Conservation (phyloP, 2,329 filamentous ascomycete genomes). For the Zymoseptoria passerinii region DNA sequence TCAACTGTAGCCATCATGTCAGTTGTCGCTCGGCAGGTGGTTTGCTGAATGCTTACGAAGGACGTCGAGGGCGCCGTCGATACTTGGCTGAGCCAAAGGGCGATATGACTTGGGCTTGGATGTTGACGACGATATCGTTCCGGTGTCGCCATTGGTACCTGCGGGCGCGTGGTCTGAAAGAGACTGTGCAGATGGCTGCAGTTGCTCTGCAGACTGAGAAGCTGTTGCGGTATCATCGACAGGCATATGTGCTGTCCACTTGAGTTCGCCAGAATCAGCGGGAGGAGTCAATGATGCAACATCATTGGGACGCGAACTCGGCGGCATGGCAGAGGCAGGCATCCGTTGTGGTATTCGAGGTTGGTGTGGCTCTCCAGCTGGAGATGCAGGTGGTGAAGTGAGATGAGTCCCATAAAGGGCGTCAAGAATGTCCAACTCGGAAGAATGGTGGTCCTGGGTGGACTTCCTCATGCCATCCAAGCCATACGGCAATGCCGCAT, state of each 20-base stretch:
- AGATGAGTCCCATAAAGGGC: slow-evolving; percentile 2
- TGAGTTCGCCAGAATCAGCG: slow-evolving; percentile 34
- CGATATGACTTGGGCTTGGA: neutral
- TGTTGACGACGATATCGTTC: neutral
- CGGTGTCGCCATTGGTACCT: neutral
- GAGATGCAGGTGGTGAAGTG: neutral
- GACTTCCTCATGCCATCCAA: slow-evolving; percentile 3
- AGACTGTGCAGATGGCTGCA: neutral
- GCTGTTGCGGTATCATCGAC: neutral
- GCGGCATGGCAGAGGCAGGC: slow-evolving; percentile 19
- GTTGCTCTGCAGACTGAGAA: neutral
- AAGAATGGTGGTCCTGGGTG: neutral
- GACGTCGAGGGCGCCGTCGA: slow-evolving; percentile 22
- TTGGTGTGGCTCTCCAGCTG: neutral
- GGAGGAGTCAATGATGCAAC: slow-evolving; percentile 40
- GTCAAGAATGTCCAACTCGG: slow-evolving; percentile 7
- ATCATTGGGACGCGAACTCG: slow-evolving; percentile 25
- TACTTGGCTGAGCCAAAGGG: slow-evolving; percentile 13
- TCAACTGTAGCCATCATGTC: slow-evolving; percentile 27
- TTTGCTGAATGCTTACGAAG: slow-evolving; percentile 20
- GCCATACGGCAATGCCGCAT: neutral
- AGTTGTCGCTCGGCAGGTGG: neutral
- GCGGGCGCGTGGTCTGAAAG: neutral
- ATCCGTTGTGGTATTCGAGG: slow-evolving; percentile 1
- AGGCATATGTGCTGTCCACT: slow-evolving; percentile 26